Base-by-base conservation (phyloP, 768 basidiomycete genomes). In the Harrya chromipes region DNA sequence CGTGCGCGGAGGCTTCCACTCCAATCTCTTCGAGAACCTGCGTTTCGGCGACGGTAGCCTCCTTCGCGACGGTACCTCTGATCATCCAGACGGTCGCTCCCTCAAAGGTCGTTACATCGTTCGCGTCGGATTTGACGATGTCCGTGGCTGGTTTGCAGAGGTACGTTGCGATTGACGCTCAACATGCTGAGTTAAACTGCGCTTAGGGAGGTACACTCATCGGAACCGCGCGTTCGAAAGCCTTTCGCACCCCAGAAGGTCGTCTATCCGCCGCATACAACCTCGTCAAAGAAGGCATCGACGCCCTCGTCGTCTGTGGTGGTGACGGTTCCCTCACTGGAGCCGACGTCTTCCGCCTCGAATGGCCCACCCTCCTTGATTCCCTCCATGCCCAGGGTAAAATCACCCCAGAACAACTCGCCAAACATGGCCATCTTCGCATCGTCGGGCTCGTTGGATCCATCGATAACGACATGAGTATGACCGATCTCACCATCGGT, bases 381-480 rank as follows among this genome's bases (percentile, higher is more conserved):
- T 77, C 83, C 42, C 78, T 99, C 11, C 75, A 76, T 40, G 64
- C 78, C 11, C 71, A 83, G 64, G 83, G 92, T 81, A 75, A 78
- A 57, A 97, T 99, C 65, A 83, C 84, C 1, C 75, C 82, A 23
- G 83, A 81, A 31, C 88, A 97, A 61, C 76, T 78, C 29, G 64
- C 76, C n/a, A 72, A 73, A 13, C 86, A 94, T 60, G 75, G 82
- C 20, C 90, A 97, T 61, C 85, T 99, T 55, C 89, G 82, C 68
- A 97, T 99, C 58, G 95, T 95, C 54, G 97, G 97, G n/a, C 83
- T 99, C 36, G 97, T 98, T 52, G 97, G 97, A 31, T 95, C 93
- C 4, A 98, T 99, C 64, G 97, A 99, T 72, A 99, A 99, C 63
- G 97, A 98, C 66, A 97, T 99, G 94, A 88, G 90, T 14, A 78